These are phyloP conservation scores for Sugiyamaella marilandica DNA, from an alignment of 805 yeast species.

Conservation along the genomic window DNA sequence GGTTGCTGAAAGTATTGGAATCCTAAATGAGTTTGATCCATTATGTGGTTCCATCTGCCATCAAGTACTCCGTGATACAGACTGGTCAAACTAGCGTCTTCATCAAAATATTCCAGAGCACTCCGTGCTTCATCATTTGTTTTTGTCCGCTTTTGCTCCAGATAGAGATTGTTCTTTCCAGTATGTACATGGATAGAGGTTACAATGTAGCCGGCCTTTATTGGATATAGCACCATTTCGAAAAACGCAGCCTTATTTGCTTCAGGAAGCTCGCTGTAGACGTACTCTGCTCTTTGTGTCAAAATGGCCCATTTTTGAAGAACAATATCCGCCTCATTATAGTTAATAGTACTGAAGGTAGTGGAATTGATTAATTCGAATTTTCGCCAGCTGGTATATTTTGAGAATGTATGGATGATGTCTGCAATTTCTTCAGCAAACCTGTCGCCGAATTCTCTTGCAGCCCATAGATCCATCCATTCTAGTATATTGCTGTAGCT, in stretches of 20 bases:
- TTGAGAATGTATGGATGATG: constrained; percentile 6
- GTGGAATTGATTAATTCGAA: constrained; percentile 13
- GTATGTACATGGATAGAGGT: constrained; percentile 10
- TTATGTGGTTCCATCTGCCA: constrained; percentile 20
- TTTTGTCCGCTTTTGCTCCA: constrained; percentile 13
- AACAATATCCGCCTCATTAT: constrained; percentile 16
- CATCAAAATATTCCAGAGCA: constrained; percentile 1
- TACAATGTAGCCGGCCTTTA: constrained; percentile 12
- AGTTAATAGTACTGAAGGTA: constrained; percentile 10
- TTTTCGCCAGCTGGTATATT: constrained; percentile 12
- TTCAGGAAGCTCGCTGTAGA: constrained; percentile 1
- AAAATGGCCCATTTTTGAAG: constrained; percentile 6
- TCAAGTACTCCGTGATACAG: constrained; percentile 13
- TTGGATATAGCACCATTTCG: constrained; percentile 13
- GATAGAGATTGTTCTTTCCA: constrained; percentile 11
- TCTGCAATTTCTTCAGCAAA: constrained; percentile 11
- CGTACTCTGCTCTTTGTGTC: constrained; percentile 5
- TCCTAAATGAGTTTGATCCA: constrained; percentile 19
- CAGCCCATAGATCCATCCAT: constrained; percentile 15
- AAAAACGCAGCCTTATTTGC: constrained; percentile 7
- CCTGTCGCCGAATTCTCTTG: constrained; percentile 10
- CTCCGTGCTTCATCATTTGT: constrained; percentile 7
- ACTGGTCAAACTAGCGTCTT: constrained; percentile 9
- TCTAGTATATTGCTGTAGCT: neutral
- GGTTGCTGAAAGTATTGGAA: constrained; percentile 18